Conservation (phyloP, 192 early-diverging fungal species). For the Dimargaris xerosporica region DNA sequence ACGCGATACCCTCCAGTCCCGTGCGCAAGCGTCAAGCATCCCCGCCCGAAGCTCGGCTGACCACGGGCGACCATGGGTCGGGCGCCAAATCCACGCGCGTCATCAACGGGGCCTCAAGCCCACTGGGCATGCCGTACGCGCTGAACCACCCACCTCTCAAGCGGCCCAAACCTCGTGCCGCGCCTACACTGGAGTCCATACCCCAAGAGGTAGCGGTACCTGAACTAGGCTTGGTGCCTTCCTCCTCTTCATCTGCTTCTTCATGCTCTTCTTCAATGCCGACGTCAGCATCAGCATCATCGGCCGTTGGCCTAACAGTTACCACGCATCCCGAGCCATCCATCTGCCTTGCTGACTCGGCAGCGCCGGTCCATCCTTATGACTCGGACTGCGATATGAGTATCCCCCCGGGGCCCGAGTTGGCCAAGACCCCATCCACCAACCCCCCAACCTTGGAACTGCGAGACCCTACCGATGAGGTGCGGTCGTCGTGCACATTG, state of each 20-base stretch:
- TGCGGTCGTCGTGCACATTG: conserved; percentile 9
- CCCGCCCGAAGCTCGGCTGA: background rate
- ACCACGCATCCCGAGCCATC: too few species aligned
- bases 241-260: too few species aligned
- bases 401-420: background rate
- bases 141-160: too few species aligned
- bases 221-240: too few species aligned
- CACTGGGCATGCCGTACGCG: too few species aligned
- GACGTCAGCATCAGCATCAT: too few species aligned
- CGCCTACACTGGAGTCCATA: too few species aligned
- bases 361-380: background rate
- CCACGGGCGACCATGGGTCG: background rate
- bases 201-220: too few species aligned
- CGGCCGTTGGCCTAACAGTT: too few species aligned
- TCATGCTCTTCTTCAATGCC: too few species aligned
- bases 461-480: conserved; percentile 1
- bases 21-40: conserved; percentile 11
- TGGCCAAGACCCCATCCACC: background rate
- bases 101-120: too few species aligned
- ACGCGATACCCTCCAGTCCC: background rate
- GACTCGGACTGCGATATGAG: conserved; percentile 5
- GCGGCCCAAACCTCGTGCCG: too few species aligned
- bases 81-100: background rate
- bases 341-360: background rate
- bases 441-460: background rate